Conservation (phyloP, 2,329 filamentous ascomycete genomes). For the Microdochium trichocladiopsis region DNA sequence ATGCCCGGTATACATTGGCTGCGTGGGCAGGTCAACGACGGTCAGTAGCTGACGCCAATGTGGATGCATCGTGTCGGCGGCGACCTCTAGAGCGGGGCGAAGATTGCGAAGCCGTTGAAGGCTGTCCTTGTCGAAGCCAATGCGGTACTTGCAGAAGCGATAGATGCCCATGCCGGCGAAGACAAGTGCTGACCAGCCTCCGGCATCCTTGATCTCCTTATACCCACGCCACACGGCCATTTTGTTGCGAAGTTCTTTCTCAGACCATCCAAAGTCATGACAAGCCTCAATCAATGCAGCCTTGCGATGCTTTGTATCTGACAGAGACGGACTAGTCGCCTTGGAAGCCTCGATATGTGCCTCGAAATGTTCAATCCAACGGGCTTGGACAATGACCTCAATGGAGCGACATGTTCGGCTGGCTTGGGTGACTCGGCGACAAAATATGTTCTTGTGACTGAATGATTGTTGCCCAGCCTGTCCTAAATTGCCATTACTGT, state of each 20-base stretch:
- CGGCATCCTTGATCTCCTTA: slow-evolving; percentile 49
- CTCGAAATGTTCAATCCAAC: slow-evolving; percentile 49
- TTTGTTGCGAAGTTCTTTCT: slow-evolving; percentile 48
- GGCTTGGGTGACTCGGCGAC: slow-evolving; percentile 26
- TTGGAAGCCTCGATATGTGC: slow-evolving; percentile 36
- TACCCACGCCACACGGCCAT: slow-evolving; percentile 48
- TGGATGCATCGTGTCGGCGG: slow-evolving; percentile 45
- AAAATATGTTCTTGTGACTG: slow-evolving; percentile 21
- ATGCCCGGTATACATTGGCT: slow-evolving; percentile 35
- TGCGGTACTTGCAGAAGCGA: slow-evolving; percentile 53
- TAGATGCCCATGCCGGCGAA: slow-evolving; percentile 53
- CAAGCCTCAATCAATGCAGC: slow-evolving; percentile 45
- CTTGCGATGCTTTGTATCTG: slow-evolving; percentile 41
- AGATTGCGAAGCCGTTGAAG: slow-evolving; percentile 37
- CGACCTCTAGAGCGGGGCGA: slow-evolving; percentile 40
- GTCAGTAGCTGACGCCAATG: slow-evolving; percentile 42
- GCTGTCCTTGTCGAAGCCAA: slow-evolving; percentile 42
- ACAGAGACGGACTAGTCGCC: slow-evolving; percentile 28
- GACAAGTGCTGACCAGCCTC: slow-evolving; percentile 47
- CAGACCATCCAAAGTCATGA: slow-evolving; percentile 44
- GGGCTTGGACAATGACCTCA: slow-evolving; percentile 51
- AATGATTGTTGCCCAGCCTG: slow-evolving; percentile 10
- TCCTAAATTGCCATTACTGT: background rate
- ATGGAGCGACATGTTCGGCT: slow-evolving; percentile 46
- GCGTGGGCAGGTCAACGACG: slow-evolving; percentile 33